Percentiles rank a stretch among this genome's conserved stretches.
Conservation (phyloP, 169 alveolate species). For the Eimeria falciformis region DNA sequence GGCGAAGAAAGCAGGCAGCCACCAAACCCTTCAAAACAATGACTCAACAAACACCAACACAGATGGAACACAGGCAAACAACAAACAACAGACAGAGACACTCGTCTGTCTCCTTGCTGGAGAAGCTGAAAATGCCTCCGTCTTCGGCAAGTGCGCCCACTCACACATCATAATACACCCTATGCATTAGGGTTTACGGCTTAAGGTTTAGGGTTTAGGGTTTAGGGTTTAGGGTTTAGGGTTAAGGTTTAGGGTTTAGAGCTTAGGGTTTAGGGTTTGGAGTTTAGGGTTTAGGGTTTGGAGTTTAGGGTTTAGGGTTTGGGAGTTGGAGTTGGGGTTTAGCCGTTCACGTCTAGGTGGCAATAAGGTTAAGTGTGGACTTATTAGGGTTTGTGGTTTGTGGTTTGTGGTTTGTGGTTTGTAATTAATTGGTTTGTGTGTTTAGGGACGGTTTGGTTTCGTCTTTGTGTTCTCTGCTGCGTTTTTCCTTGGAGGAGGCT, state of each 20-base stretch:
- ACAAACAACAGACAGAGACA: not conserved
- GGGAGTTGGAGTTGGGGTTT: not conserved
- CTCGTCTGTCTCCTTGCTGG: not conserved
- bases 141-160: not conserved
- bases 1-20: not conserved
- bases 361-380: not conserved
- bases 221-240: not conserved
- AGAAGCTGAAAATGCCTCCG: not conserved
- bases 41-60: not conserved
- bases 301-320: not conserved
- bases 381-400: not conserved
- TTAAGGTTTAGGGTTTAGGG: not conserved
- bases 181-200: not conserved
- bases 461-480: not conserved
- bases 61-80: not conserved
- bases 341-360: not conserved
- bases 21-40: not conserved
- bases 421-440: not conserved
- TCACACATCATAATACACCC: no score
- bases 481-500: not conserved
- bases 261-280: constrained; percentile 3
- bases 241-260: no score
- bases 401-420: not conserved
- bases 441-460: not conserved
- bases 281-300: not conserved